Conservation (phyloP, 2,329 filamentous ascomycete species). For the Sclerotiophoma versabilis region DNA sequence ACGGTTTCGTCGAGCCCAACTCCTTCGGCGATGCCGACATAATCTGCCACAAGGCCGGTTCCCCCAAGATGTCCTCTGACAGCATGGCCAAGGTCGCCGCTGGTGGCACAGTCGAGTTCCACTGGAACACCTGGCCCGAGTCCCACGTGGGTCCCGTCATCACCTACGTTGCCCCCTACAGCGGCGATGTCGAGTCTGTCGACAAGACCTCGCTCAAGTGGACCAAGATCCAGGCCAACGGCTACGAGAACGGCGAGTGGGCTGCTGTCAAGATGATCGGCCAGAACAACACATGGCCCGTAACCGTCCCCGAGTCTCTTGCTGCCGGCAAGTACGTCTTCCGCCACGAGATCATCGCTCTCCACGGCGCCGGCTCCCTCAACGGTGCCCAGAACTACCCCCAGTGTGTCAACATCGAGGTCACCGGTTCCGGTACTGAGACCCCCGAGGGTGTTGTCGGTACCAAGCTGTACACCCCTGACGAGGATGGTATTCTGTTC, state of each 20-base stretch:
- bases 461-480: constrained; percentile 56
- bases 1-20: constrained; percentile 45
- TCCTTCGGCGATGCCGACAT: constrained; percentile 52
- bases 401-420: constrained; percentile 57
- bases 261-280: constrained; percentile 48
- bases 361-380: constrained; percentile 53
- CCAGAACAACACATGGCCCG: constrained; percentile 59
- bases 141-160: constrained; percentile 50
- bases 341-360: constrained; percentile 62
- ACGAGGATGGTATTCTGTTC: constrained; percentile 53
- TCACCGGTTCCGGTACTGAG: constrained; percentile 57
- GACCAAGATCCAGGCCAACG: constrained; percentile 48
- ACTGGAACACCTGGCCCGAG: constrained; percentile 58
- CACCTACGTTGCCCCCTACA: constrained; percentile 49
- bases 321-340: constrained; percentile 62
- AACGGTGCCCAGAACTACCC: constrained; percentile 63
- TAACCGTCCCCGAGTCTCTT: constrained; percentile 56
- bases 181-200: constrained; percentile 39
- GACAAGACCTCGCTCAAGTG: constrained; percentile 47
- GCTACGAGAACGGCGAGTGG: constrained; percentile 45
- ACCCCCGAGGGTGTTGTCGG: constrained; percentile 57
- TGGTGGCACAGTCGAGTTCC: constrained; percentile 61
- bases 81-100: constrained; percentile 64
- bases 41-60: constrained; percentile 67
- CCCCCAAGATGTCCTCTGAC: constrained; percentile 49